These are phyloP conservation scores for Chrysoporthe puriensis DNA, from an alignment of 2,329 filamentous ascomycete genomes.

Conservation along the genomic window DNA sequence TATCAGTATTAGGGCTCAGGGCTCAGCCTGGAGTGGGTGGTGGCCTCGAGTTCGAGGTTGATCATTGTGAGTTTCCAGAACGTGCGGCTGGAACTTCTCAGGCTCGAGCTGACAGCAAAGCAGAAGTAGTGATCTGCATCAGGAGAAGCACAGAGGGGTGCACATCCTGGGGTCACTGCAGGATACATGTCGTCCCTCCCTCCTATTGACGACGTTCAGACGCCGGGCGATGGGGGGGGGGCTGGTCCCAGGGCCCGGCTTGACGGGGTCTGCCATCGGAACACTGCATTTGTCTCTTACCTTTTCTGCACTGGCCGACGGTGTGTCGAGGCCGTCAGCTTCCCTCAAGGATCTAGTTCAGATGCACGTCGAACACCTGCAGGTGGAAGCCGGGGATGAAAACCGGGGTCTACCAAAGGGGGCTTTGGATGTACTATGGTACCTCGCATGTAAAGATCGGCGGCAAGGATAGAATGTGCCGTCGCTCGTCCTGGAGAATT, in stretches of 20 bases:
- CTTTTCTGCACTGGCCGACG: slow-evolving; percentile 2
- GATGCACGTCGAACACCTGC: slow-evolving; percentile 10
- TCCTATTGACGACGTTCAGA: not conserved
- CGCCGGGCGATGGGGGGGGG: not conserved
- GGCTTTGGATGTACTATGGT: not conserved
- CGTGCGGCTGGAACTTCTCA: slow-evolving; percentile 12
- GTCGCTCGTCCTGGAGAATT: not conserved
- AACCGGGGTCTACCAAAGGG: too few species aligned
- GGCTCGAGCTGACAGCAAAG: slow-evolving; percentile 11
- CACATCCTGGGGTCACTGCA: not conserved
- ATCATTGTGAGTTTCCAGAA: slow-evolving; percentile 5
- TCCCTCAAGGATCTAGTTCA: slow-evolving; percentile 18
- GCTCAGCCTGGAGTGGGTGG: not conserved
- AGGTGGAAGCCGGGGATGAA: slow-evolving; percentile 3
- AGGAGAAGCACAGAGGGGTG: not conserved
- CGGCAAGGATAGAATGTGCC: slow-evolving; percentile 3
- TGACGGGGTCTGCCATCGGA: slow-evolving; percentile 4
- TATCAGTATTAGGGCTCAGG: not conserved
- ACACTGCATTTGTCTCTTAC: slow-evolving; percentile 4
- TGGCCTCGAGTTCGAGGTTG: not conserved
- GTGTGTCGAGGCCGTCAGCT: slow-evolving; percentile 6
- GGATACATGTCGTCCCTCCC: not conserved
- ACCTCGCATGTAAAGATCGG: slow-evolving; percentile 13
- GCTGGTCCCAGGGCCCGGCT: not conserved
- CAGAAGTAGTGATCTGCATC: slow-evolving; percentile 1